Conservation (phyloP, 306 rosid genomes). For the Acacia melanoxylon region DNA sequence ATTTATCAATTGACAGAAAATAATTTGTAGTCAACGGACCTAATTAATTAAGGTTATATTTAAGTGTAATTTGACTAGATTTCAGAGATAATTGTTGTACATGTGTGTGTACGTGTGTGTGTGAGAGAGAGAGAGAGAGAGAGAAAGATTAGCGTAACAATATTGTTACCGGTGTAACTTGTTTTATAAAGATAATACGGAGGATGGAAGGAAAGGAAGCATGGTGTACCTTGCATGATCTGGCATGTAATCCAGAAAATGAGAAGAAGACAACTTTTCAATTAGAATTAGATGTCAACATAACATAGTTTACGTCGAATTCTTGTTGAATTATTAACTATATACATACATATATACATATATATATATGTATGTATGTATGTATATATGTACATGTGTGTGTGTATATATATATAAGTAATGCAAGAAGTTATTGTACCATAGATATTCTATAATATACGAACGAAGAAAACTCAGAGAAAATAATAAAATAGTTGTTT, state of each 20-base stretch:
- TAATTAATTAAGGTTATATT: no score
- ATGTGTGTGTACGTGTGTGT: no score
- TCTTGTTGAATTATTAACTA: neutral
- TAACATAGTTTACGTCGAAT: neutral
- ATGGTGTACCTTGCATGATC: neutral
- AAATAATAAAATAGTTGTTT: neutral
- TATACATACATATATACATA: no score
- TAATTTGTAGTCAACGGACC: neutral
- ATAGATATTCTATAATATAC: neutral
- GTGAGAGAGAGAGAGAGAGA: neutral
- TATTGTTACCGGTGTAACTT: neutral
- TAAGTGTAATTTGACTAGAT: neutral
- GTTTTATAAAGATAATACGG: neutral
- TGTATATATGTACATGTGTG: no score
- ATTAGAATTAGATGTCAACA: neutral
- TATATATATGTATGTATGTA: no score
- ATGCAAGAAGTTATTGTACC: neutral
- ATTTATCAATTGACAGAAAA: no score
- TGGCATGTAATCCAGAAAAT: constrained; percentile 10
- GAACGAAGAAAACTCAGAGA: neutral
- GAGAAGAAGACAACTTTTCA: neutral
- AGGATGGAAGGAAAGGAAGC: neutral
- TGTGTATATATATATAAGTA: neutral
- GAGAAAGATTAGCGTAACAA: neutral
- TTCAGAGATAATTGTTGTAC: neutral